These are phyloP conservation scores for Backusella australiensis DNA, from an alignment of 192 early-diverging fungal species.

Conservation along the genomic window DNA sequence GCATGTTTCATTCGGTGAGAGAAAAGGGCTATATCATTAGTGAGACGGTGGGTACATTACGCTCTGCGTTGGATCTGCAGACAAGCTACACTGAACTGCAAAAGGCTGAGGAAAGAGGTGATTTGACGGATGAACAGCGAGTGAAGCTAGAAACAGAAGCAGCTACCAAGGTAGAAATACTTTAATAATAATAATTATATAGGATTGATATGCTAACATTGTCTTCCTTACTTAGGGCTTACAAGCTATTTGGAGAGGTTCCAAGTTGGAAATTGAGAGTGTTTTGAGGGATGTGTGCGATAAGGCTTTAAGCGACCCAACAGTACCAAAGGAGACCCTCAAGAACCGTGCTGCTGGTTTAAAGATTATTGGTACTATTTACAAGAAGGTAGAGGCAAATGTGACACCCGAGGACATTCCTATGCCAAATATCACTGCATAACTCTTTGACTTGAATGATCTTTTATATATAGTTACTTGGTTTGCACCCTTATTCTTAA, in stretches of 20 bases:
- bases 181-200: too few relatives aligned
- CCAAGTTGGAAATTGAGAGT: constrained; percentile 92
- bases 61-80: constrained; percentile 92
- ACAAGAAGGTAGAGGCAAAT: constrained; percentile 65
- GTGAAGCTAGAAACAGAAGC: constrained; percentile 65
- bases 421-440: neutral
- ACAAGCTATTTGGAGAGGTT: constrained; percentile 89
- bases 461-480: too few relatives aligned
- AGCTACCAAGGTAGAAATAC: constrained; percentile 47
- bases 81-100: constrained; percentile 85
- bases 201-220: too few relatives aligned
- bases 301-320: constrained; percentile 69
- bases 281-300: constrained; percentile 94
- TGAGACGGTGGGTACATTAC: constrained; percentile 89
- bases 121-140: constrained; percentile 60
- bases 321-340: constrained; percentile 51
- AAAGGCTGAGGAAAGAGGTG: constrained; percentile 83
- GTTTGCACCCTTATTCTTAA: too few relatives aligned
- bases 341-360: constrained; percentile 78
- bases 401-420: constrained; percentile 26
- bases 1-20: constrained; percentile 67
- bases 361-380: constrained; percentile 85
- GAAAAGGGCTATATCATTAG: constrained; percentile 92
- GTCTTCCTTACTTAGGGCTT: constrained; percentile 58
- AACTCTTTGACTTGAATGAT: neutral